Conservation (phyloP, 2,329 filamentous ascomycete species). For the Plenodomus biglobosus region DNA sequence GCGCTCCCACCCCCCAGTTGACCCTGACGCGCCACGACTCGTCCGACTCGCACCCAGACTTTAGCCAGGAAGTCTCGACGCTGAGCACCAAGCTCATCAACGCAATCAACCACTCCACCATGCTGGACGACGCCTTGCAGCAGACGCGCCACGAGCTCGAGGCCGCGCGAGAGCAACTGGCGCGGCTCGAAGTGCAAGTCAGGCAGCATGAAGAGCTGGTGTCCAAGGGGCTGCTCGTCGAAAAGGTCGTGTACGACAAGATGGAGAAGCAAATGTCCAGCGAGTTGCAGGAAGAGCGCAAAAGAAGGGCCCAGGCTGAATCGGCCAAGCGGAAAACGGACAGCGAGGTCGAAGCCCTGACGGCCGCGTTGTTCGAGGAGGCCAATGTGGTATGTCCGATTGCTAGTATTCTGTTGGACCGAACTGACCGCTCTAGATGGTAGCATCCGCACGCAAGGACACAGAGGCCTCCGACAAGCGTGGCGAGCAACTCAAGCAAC, state of each 20-base stretch:
- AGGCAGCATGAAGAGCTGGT: conserved; percentile 71
- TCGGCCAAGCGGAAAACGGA: conserved; percentile 85
- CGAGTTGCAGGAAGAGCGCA: conserved; percentile 48
- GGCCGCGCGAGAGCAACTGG: conserved; percentile 65
- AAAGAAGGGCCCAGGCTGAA: conserved; percentile 48
- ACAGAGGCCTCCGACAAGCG: conserved; percentile 78
- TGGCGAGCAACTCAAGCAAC: conserved; percentile 82
- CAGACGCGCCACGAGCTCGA: conserved; percentile 83
- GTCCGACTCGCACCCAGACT: conserved; percentile 59
- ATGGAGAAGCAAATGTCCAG: conserved; percentile 45
- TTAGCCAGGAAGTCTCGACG: conserved; percentile 77
- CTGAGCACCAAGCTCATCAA: conserved; percentile 95
- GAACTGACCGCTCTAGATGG: conserved; percentile 63
- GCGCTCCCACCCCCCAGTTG: conserved; percentile 45
- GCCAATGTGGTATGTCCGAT: conserved; percentile 74
- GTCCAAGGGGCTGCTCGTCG: conserved; percentile 72
- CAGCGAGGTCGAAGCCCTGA: conserved; percentile 85
- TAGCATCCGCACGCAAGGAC: conserved; percentile 82
- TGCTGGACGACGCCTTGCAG: conserved; percentile 83
- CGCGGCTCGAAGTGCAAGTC: conserved; percentile 67
- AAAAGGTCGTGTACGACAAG: conserved; percentile 69
- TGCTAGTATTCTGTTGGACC: background rate
- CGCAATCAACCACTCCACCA: conserved; percentile 94
- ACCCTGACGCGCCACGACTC: conserved; percentile 45
- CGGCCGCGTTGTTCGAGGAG: conserved; percentile 93